Evolutionary conservation across 768 basidiomycete genomes (phyloP), one percentile per base, ranked within the genome.

Genomic region (Suillus subluteus): DNA sequence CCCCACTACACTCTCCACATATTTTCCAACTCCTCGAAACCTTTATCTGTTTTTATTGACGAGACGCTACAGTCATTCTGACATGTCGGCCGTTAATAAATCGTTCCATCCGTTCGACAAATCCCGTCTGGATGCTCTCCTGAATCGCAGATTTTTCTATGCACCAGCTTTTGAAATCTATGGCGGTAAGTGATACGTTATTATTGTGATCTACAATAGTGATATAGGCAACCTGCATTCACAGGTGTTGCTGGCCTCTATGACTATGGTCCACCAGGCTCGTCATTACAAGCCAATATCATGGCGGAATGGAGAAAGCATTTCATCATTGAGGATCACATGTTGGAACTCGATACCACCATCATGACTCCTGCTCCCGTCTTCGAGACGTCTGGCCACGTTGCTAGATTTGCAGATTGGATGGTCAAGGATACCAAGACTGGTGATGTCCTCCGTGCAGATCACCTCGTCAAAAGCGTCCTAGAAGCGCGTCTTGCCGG

Each of bases 141-240:
- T 99, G 64, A 92, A 90, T 74, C 88, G 92, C 65, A 84, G 98
- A 59, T 99, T 99, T 84, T 99, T 99, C 84, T 99, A 93, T 76
- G 94, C 97, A 4, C 97, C 97, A 30, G 94, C 98, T 6, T 99
- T 99, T 73, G 98, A 99, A 80, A 98, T 99, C 82, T 99, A 99
- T 73, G 96, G 97, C 67, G 98, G 97, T 95, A 69, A 71, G 88
- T 43, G 38, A 46, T 64, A 1, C 12, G 12, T 37, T 6, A n/a
- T 56, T 21, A 56, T 56, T 7, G 18, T 6, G 21, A 37, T 56
- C 32, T 56, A 18, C 23, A 30, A n/a, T 55, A n/a, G 32, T 61
- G n/a, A 40, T 55, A 37, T 54, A 16, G 18, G 35, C 38, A 40
- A 56, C 37, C 16, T 35, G 46, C 65, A 16, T 62, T 61, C 23